Percentiles rank a stretch among this genome's conserved stretches.
Conservation (phyloP, 352 stramenopile genomes). For the Plasmopara halstedii region DNA sequence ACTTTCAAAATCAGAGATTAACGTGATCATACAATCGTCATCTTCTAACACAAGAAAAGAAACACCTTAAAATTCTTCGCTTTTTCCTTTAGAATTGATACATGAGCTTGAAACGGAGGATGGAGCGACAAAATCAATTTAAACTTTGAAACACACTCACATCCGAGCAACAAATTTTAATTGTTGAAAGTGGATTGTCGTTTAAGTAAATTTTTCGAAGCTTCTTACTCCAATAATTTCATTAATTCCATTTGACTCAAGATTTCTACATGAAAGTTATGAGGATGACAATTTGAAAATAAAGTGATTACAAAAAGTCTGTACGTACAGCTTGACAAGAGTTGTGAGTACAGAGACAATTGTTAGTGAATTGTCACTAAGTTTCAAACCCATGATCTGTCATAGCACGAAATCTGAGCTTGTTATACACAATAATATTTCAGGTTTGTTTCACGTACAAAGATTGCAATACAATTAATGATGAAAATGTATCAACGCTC, state of each 20-base stretch:
- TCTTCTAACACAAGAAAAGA: constrained; percentile 30
- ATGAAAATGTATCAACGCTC: constrained; percentile 28
- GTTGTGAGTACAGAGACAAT: constrained; percentile 36
- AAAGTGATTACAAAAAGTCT: not conserved
- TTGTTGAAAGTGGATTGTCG: constrained; percentile 36
- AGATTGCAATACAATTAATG: constrained; percentile 39
- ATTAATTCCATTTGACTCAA: constrained; percentile 49
- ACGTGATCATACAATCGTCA: constrained; percentile 12
- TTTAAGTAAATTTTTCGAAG: constrained; percentile 34
- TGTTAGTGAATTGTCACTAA: constrained; percentile 46
- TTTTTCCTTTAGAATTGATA: constrained; percentile 15
- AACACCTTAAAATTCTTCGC: constrained; percentile 25
- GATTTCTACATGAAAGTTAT: constrained; percentile 40
- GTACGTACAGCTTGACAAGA: constrained; percentile 47
- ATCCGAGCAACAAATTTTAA: constrained; percentile 40
- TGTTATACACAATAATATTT: not conserved
- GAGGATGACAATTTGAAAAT: no score
- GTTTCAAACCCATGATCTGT: constrained; percentile 27
- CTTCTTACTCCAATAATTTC: constrained; percentile 33
- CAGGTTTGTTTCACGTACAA: constrained; percentile 27
- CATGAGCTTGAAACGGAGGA: constrained; percentile 26
- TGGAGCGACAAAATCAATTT: constrained; percentile 20
- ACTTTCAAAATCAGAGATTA: constrained; percentile 7
- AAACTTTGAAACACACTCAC: constrained; percentile 33
- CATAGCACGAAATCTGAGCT: constrained; percentile 3